Percentiles rank a stretch among this genome's conserved stretches.
Conservation (phyloP, 1,284 basidiomycete species). For the Rhizoctonia solani region DNA sequence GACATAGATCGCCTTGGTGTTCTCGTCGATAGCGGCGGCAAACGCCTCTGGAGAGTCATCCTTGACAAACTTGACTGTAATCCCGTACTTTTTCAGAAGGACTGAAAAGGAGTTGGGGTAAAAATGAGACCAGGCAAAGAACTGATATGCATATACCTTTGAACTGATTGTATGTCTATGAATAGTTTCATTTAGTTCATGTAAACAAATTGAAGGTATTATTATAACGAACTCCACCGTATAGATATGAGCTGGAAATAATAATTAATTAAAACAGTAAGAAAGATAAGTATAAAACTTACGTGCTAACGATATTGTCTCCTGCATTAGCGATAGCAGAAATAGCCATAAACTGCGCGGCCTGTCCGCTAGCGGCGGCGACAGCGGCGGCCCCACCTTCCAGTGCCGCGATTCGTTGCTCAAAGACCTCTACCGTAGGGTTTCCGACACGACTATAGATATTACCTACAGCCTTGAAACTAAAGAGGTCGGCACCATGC, state of each 20-base stretch:
- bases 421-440: constrained; percentile 86
- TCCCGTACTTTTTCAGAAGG: constrained; percentile 76
- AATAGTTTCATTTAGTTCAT: constrained; percentile 16
- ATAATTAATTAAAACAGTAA: too few relatives aligned
- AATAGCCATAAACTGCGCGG: constrained; percentile 81
- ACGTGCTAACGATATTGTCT: constrained; percentile 81
- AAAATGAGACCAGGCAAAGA: constrained; percentile 2
- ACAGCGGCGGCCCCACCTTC: constrained; percentile 83
- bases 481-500: constrained; percentile 86
- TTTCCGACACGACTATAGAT: constrained; percentile 77
- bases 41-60: constrained; percentile 66
- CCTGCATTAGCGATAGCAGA: constrained; percentile 67
- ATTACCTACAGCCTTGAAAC: constrained; percentile 69
- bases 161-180: constrained; percentile 84
- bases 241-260: constrained; percentile 63
- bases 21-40: constrained; percentile 73
- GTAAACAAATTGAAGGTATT: neutral
- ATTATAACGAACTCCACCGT: constrained; percentile 69
- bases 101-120: constrained; percentile 50
- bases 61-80: constrained; percentile 76
- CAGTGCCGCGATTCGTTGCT: constrained; percentile 80
- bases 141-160: constrained; percentile 61
- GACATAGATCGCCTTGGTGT: constrained; percentile 59
- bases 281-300: too few relatives aligned
- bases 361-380: constrained; percentile 77